These are phyloP conservation scores for Aspergillus japonicus DNA, from an alignment of 2,329 filamentous ascomycete genomes.

Conservation along the genomic window DNA sequence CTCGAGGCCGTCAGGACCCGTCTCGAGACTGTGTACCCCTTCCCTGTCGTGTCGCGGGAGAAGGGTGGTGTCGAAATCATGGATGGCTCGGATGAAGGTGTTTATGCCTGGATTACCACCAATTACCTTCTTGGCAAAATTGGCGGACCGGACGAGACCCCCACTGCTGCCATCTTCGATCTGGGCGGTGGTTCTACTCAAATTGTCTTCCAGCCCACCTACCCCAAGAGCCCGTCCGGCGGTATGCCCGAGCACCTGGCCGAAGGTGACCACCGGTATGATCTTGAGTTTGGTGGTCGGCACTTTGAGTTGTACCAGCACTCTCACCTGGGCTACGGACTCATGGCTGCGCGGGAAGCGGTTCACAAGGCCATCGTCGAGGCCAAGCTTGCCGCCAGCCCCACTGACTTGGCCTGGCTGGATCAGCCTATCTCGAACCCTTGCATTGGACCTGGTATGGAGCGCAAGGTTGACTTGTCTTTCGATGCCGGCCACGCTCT, in stretches of 20 bases:
- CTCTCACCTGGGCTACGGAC: conserved; percentile 92
- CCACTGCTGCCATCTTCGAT: conserved; percentile 93
- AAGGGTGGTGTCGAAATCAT: conserved; percentile 92
- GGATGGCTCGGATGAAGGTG: conserved; percentile 95
- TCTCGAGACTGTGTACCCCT: conserved; percentile 86
- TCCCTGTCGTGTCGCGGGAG: conserved; percentile 84
- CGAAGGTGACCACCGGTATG: conserved; percentile 94
- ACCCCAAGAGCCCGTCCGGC: conserved; percentile 67
- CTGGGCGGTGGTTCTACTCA: conserved; percentile 96
- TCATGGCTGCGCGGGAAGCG: conserved; percentile 90
- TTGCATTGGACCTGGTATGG: conserved; percentile 80
- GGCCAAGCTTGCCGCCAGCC: conserved; percentile 64
- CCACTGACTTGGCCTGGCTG: conserved; percentile 66
- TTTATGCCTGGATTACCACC: conserved; percentile 98
- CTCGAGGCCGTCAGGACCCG: conserved; percentile 78
- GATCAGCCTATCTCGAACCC: conserved; percentile 73
- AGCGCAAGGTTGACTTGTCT: conserved; percentile 69
- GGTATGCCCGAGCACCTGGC: conserved; percentile 83
- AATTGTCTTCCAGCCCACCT: conserved; percentile 97
- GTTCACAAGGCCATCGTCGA: conserved; percentile 76
- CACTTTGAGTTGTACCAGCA: conserved; percentile 95
- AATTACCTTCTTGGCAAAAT: conserved; percentile 99
- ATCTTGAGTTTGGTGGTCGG: conserved; percentile 83
- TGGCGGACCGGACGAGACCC: conserved; percentile 82
- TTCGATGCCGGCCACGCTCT: conserved; percentile 66